Conservation (phyloP, 192 early-diverging fungal species). For the Rhizophlyctis rosea region DNA sequence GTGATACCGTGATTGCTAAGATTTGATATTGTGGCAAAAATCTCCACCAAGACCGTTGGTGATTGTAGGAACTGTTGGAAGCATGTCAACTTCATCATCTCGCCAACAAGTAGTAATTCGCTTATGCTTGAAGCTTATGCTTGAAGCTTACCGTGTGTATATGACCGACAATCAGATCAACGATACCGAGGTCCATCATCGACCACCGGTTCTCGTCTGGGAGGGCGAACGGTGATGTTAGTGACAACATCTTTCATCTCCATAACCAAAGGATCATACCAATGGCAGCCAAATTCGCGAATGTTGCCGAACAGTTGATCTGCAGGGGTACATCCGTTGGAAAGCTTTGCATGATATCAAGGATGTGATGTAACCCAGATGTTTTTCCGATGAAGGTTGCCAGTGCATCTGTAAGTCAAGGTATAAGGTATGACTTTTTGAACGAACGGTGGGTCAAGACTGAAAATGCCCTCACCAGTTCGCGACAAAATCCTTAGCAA, state of each 20-base stretch:
- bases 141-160: constrained; percentile 22
- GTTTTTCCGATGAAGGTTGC: constrained; percentile 21
- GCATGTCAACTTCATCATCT: too few species aligned
- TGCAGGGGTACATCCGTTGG: constrained; percentile 26
- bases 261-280: too few species aligned
- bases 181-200: constrained; percentile 14
- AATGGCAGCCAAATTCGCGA: constrained; percentile 32
- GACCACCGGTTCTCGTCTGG: not conserved
- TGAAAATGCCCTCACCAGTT: constrained; percentile 10
- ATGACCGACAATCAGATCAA: constrained; percentile 18
- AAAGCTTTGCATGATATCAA: constrained; percentile 22
- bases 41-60: constrained; percentile 30
- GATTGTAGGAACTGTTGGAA: constrained; percentile 22
- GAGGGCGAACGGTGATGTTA: too few species aligned
- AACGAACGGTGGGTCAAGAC: not conserved
- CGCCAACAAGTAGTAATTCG: too few species aligned
- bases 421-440: not conserved
- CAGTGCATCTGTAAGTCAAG: constrained; percentile 18
- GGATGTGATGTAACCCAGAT: constrained; percentile 27
- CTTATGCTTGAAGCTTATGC: constrained; percentile 18
- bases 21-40: constrained; percentile 35
- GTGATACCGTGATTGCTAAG: constrained; percentile 21
- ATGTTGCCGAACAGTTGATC: constrained; percentile 34
- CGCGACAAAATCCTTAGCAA: constrained; percentile 20
- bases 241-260: too few species aligned